A percentile compares a stretch with the other conserved stretches of the same genome.
phyloP scores from a whole-genome alignment of 768 basidiomycete species.

The Mycena olivaceomarginata region DNA sequence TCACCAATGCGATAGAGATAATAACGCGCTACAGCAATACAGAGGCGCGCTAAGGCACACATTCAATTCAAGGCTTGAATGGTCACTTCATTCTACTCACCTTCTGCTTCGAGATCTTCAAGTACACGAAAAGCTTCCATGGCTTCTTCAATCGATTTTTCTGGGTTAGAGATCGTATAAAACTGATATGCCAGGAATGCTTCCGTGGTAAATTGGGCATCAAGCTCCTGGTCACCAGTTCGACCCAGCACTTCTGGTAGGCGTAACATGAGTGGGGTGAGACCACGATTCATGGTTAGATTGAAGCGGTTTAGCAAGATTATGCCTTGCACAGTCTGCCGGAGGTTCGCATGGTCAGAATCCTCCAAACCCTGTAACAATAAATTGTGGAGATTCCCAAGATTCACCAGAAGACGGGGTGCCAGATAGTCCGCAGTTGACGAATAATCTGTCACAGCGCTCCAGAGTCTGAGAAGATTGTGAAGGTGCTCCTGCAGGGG shows the following conservation, averaged over 20 bases:
- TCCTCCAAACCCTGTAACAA: conserved; percentile 7
- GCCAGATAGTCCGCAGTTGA: neutral
- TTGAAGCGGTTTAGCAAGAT: neutral
- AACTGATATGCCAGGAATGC: neutral
- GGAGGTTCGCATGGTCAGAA: neutral
- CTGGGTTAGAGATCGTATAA: neutral
- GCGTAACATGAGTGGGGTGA: no score
- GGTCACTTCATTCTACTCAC: neutral
- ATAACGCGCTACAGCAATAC: neutral
- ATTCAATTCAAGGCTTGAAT: neutral
- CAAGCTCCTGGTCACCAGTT: neutral
- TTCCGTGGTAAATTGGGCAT: neutral
- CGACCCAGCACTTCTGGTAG: neutral
- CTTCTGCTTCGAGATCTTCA: neutral
- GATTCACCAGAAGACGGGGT: neutral
- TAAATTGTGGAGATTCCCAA: conserved; percentile 9
- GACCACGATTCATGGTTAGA: neutral
- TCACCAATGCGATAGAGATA: neutral
- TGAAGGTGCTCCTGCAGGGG: neutral
- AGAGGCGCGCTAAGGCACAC: neutral
- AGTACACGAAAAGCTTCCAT: neutral
- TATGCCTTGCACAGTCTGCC: neutral
- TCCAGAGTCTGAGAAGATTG: neutral
- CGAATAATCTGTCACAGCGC: neutral
- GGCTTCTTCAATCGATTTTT: neutral